Conservation (phyloP, 352 stramenopile genomes). For the Phytophthora fragariae region DNA sequence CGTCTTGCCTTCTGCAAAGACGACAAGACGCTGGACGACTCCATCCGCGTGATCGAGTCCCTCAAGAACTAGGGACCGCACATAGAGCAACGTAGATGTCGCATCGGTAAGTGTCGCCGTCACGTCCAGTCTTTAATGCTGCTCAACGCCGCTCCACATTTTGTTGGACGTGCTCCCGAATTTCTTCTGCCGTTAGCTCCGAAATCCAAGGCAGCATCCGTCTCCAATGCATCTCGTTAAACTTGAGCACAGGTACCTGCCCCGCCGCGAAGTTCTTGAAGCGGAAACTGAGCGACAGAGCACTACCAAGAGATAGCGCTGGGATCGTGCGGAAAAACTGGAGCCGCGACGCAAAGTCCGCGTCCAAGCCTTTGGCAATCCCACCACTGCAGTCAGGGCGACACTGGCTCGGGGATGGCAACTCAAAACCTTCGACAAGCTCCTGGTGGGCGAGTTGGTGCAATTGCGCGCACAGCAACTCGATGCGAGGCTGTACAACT, state of each 20-base stretch:
- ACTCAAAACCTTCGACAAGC: conserved; percentile 43
- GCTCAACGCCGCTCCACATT: conserved; percentile 26
- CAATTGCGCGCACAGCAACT: conserved; percentile 34
- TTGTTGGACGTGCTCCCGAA: conserved; percentile 55
- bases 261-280: conserved; percentile 71
- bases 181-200: conserved; percentile 55
- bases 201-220: conserved; percentile 87
- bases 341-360: conserved; percentile 58
- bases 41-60: conserved; percentile 81
- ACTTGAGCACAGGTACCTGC: conserved; percentile 80
- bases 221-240: conserved; percentile 88
- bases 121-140: conserved; percentile 7
- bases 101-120: conserved; percentile 22
- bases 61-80: conserved; percentile 40
- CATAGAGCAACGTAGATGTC: conserved; percentile 32
- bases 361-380: conserved; percentile 41
- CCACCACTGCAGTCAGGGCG: conserved; percentile 12
- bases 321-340: conserved; percentile 67
- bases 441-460: conserved; percentile 46
- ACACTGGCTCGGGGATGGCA: conserved; percentile 36
- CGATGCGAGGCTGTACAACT: conserved; percentile 22
- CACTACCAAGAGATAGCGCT: conserved; percentile 61
- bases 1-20: conserved; percentile 98
- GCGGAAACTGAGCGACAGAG: conserved; percentile 79
- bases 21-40: conserved; percentile 92